phyloP scores from a whole-genome alignment of 2,329 filamentous ascomycete species.

The Arthrobotrys conoides region DNA sequence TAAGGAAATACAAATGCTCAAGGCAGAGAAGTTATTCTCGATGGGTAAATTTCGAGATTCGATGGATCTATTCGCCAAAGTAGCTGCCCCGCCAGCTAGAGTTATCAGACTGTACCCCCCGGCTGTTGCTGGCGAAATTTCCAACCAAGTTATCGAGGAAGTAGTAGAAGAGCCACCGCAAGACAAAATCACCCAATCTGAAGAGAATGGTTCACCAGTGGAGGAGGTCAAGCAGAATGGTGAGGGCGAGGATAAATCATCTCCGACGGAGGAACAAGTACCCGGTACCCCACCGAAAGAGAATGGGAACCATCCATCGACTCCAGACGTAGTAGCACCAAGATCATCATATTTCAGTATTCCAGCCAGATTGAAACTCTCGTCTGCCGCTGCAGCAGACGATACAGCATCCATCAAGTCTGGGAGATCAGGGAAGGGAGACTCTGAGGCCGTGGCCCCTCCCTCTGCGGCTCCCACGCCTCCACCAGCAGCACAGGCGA shows the following conservation, averaged over 20 bases:
- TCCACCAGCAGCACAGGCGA: slow-evolving; percentile 9
- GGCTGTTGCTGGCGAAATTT: slow-evolving; percentile 85
- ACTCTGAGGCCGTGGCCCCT: slow-evolving; percentile 20
- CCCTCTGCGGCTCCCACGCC: slow-evolving; percentile 34
- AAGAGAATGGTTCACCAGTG: slow-evolving; percentile 65
- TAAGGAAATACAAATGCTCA: slow-evolving; percentile 89
- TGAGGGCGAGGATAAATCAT: slow-evolving; percentile 69
- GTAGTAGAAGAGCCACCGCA: slow-evolving; percentile 66
- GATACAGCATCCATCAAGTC: slow-evolving; percentile 49
- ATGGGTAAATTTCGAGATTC: slow-evolving; percentile 86
- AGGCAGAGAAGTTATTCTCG: slow-evolving; percentile 87
- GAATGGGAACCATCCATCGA: slow-evolving; percentile 43
- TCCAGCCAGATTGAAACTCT: slow-evolving; percentile 45
- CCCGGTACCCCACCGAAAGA: slow-evolving; percentile 52
- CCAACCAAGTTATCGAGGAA: slow-evolving; percentile 70
- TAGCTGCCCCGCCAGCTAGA: slow-evolving; percentile 88
- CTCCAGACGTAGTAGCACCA: slow-evolving; percentile 37
- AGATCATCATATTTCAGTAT: slow-evolving; percentile 50
- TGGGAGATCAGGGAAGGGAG: slow-evolving; percentile 44
- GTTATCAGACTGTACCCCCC: slow-evolving; percentile 88
- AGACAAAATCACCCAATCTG: slow-evolving; percentile 65
- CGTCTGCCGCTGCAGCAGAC: slow-evolving; percentile 15
- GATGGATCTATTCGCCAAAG: slow-evolving; percentile 90
- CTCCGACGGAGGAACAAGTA: slow-evolving; percentile 70
- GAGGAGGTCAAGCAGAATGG: slow-evolving; percentile 67